A percentile compares a stretch with the other conserved stretches of the same genome.
Conservation (phyloP, 2,329 filamentous ascomycete species). For the Cercospora zeae-maydis region DNA sequence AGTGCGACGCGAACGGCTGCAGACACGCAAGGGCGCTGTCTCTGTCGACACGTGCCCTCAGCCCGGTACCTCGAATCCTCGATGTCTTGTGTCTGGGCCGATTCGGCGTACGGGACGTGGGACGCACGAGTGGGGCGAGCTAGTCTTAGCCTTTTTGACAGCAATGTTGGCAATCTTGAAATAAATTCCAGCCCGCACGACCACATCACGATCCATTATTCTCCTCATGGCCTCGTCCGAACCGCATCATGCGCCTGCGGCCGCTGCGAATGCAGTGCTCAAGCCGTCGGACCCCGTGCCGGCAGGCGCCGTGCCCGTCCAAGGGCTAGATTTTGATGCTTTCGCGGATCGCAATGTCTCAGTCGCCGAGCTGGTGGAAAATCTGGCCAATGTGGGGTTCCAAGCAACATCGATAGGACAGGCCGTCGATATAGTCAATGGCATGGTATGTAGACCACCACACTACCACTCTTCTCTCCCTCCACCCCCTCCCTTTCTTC, state of each 20-base stretch:
- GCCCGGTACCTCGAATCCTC: not conserved
- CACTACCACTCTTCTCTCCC: not conserved
- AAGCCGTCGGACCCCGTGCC: constrained; percentile 80
- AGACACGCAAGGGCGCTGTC: constrained; percentile 1
- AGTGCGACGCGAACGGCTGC: not conserved
- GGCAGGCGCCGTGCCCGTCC: constrained; percentile 71
- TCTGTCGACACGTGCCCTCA: constrained; percentile 9
- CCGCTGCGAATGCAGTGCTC: constrained; percentile 72
- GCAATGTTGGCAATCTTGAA: constrained; percentile 7
- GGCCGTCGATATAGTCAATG: constrained; percentile 86
- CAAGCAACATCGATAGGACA: constrained; percentile 78
- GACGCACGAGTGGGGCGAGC: not conserved
- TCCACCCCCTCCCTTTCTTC: not conserved
- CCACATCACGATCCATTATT: not conserved
- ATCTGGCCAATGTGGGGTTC: constrained; percentile 83
- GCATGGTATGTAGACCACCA: constrained; percentile 66
- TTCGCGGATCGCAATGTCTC: constrained; percentile 72
- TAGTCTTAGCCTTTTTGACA: constrained; percentile 3
- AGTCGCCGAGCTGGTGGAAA: constrained; percentile 75
- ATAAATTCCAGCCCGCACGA: constrained; percentile 6
- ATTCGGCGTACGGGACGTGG: not conserved
- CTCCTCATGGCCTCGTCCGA: constrained; percentile 19
- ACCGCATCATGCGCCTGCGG: constrained; percentile 43
- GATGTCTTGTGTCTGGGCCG: constrained; percentile 7
- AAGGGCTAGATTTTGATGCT: constrained; percentile 88